Evolutionary conservation across 2,329 filamentous ascomycete genomes (phyloP), one percentile per base, ranked within the genome.

Genomic region (Penicillium expansum): DNA sequence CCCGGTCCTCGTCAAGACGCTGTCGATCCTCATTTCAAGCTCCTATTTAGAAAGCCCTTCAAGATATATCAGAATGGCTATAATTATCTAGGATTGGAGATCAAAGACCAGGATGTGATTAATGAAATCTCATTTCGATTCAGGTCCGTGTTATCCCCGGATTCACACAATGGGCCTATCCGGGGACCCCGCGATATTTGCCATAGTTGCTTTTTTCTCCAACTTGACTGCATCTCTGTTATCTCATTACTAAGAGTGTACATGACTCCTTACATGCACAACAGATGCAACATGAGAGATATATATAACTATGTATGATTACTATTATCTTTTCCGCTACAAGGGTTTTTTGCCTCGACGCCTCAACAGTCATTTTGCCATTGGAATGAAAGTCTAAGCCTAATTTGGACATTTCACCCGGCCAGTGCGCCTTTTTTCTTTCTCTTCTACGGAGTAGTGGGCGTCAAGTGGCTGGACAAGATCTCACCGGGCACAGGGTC

Each of bases 121-220:
- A 51, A n/a, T 29, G 18, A 24, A 22, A 55, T 37, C n/a, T n/a
- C n/a, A n/a, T n/a, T n/a, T n/a, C n/a, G n/a, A n/a, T n/a, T 29
- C 32, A 4, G 14, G 18, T 16, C 43, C 33, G 32, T 41, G 18
- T 30, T 48, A 43, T 43, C 49, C 30, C 43, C 43, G 18, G 43
- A 45, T 32, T 45, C 7, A 16, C 18, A 41, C 43, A 41, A 24
- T 50, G 35, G 37, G 24, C 43, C 44, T 54, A 18, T 54, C 27
- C 18, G 43, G 44, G 32, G 39, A 49, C 53, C 53, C 53, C 53
- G 29, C 48, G 41, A 56, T 56, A 33, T 51, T 32, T 9, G 18
- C 16, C n/a, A 44, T 41, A 42, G 22, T 32, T 35, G 52, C 32
- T 52, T 44, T 35, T 50, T 44, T 6, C 5, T 6, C 5, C 3